phyloP scores from a whole-genome alignment of 768 basidiomycete species.

The Naganishia randhawae region DNA sequence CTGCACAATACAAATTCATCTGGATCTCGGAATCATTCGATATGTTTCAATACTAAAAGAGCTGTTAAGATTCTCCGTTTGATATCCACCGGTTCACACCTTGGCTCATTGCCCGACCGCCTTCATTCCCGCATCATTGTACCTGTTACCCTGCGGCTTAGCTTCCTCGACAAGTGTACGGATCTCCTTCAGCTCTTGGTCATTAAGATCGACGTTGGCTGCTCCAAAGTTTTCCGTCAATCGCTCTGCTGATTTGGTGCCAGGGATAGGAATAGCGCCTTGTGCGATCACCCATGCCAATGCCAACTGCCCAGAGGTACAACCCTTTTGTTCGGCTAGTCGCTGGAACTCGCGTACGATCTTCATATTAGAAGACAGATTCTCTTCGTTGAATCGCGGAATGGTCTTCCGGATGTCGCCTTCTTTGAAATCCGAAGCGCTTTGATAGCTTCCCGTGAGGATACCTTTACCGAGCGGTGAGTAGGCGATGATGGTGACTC shows the following conservation, averaged over 20 bases:
- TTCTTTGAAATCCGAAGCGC: slow-evolving; percentile 37
- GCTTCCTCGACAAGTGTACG: slow-evolving; percentile 46
- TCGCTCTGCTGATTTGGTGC: slow-evolving; percentile 36
- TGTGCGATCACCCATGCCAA: slow-evolving; percentile 50
- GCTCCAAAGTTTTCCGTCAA: slow-evolving; percentile 46
- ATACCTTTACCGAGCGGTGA: slow-evolving; percentile 53
- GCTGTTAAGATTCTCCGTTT: too few relatives aligned
- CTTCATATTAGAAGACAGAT: slow-evolving; percentile 50
- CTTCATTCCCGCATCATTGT: too few relatives aligned
- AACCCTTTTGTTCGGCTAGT: slow-evolving; percentile 48
- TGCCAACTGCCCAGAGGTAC: slow-evolving; percentile 50
- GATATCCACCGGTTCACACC: too few relatives aligned
- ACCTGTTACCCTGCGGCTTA: slow-evolving; percentile 54
- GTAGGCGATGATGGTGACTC: slow-evolving; percentile 54
- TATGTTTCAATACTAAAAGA: too few relatives aligned
- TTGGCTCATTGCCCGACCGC: too few relatives aligned
- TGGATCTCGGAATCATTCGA: too few relatives aligned
- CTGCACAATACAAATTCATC: too few relatives aligned
- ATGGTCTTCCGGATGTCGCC: slow-evolving; percentile 43
- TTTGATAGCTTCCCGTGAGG: slow-evolving; percentile 37
- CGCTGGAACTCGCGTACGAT: slow-evolving; percentile 49
- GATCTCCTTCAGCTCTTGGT: slow-evolving; percentile 44
- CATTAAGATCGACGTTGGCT: slow-evolving; percentile 36
- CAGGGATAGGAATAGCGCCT: slow-evolving; percentile 48
- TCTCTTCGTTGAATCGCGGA: slow-evolving; percentile 49